These are phyloP conservation scores for Colletotrichum limetticola DNA, from an alignment of 2,329 filamentous ascomycete species.

Conservation along the genomic window DNA sequence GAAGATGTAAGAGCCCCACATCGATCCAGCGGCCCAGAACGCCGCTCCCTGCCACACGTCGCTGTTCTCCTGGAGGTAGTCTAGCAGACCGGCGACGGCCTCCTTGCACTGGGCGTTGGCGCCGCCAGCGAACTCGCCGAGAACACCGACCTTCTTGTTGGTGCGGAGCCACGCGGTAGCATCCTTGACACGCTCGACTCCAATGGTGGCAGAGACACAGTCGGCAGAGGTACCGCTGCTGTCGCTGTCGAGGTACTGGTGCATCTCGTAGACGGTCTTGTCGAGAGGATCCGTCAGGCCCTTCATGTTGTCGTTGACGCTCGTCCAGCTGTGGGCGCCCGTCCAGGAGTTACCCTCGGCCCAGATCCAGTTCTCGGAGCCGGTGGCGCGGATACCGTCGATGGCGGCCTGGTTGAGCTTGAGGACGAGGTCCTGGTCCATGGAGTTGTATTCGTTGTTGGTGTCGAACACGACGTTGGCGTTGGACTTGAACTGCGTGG, in stretches of 20 bases:
- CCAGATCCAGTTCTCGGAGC: constrained; percentile 60
- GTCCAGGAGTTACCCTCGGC: constrained; percentile 60
- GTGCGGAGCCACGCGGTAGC: constrained; percentile 59
- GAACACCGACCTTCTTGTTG: constrained; percentile 59
- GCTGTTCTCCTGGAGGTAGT: constrained; percentile 58
- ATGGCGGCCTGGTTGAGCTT: constrained; percentile 69
- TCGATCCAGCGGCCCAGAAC: constrained; percentile 60
- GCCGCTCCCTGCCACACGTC: constrained; percentile 62
- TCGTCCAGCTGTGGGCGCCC: constrained; percentile 51
- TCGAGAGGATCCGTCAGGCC: constrained; percentile 53
- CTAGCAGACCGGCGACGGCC: constrained; percentile 58
- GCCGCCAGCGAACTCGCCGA: constrained; percentile 62
- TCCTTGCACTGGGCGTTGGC: constrained; percentile 56
- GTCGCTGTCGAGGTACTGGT: constrained; percentile 62
- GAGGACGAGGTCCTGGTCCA: constrained; percentile 64
- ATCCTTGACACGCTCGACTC: constrained; percentile 52
- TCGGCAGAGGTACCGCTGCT: constrained; percentile 53
- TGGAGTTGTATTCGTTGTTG: constrained; percentile 70
- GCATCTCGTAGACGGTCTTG: constrained; percentile 61
- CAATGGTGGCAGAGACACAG: constrained; percentile 56
- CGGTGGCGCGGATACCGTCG: constrained; percentile 63
- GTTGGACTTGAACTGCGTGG: constrained; percentile 58
- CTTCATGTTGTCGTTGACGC: constrained; percentile 47
- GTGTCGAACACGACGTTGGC: constrained; percentile 66
- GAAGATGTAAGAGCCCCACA: constrained; percentile 59